Evolutionary conservation across 2,329 filamentous ascomycete species (phyloP), one percentile per base, ranked within the genome.

Genomic region (Calonectria henricotiae): DNA sequence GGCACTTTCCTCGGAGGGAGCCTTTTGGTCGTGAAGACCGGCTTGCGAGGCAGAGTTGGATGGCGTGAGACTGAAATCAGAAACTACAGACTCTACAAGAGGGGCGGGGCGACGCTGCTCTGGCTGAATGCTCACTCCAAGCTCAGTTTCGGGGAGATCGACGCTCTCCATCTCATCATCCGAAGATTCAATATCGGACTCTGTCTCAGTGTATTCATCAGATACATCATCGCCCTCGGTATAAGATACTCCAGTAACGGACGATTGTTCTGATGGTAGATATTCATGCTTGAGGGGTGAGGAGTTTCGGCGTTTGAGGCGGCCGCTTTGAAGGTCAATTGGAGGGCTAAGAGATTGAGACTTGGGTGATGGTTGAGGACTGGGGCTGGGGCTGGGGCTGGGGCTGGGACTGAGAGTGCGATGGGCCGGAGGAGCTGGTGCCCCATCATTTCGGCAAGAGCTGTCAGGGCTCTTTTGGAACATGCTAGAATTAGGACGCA

Each of bases 251-350:
- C 88, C 90, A 7, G 90, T 90, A 47, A 90, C 84, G 0, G 89
- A 91, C 0, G 89, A 90, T 58, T 86, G 82, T 62, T 91, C 89
- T 1, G 96, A 98, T 15, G 96, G 96, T 72, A 95, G 92, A 77
- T 98, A 99, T 83, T 99, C 96, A 79, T 98, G 96, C 84, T 99
- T 99, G 61, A 99, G 86, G 0, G 96, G 96, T 1, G 96, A 99
- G 0, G 96, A 98, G 1, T 91, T 93, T 20, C 95, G 90, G 51
- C 95, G 90, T 78, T 92, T 89, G 25, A 89, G 74, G 81, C 81
- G 86, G 73, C 76, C 78, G 74, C 76, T 81, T 77, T 79, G 83
- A 79, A 75, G 81, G 76, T 84, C 91, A 78, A 78, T 85, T 79
- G 80, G 91, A 74, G 80, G 86, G 70, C 72, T 71, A 61, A 74